Percentiles rank a stretch among this genome's conserved stretches.
These are phyloP conservation scores for Xylariales sp. DNA, from an alignment of 2,329 filamentous ascomycete species.

Conservation along the genomic window DNA sequence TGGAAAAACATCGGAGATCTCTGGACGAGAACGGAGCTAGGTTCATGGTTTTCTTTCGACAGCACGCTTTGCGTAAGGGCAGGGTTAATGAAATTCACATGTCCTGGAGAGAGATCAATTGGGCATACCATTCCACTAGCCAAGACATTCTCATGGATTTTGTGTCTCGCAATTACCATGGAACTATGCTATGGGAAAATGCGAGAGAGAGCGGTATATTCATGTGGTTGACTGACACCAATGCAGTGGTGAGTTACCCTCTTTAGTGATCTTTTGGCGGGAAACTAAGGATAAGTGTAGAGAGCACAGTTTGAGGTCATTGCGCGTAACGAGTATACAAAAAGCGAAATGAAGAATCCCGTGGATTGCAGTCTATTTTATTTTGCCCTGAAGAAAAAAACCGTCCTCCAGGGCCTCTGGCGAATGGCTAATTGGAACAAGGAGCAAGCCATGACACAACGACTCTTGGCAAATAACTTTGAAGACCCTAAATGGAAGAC, in stretches of 20 bases:
- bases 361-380: conserved; percentile 93
- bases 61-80: conserved; percentile 77
- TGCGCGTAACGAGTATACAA: conserved; percentile 92
- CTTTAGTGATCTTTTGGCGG: neutral
- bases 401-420: conserved; percentile 91
- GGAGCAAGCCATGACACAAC: conserved; percentile 84
- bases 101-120: conserved; percentile 83
- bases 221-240: conserved; percentile 88
- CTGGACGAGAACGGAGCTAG: conserved; percentile 91
- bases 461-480: conserved; percentile 91
- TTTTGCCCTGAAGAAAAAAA: conserved; percentile 89
- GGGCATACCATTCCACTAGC: conserved; percentile 85
- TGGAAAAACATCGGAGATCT: conserved; percentile 87
- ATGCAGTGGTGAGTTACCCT: conserved; percentile 73
- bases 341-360: conserved; percentile 86
- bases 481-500: conserved; percentile 87
- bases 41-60: conserved; percentile 88
- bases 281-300: conserved; percentile 54
- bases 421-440: conserved; percentile 90
- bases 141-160: conserved; percentile 92
- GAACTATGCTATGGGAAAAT: conserved; percentile 83
- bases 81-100: conserved; percentile 74
- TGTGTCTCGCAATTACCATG: conserved; percentile 81
- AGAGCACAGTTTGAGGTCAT: conserved; percentile 87
- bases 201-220: conserved; percentile 90